Conservation (phyloP, 177 flowering plant genomes). For the Telopea speciosissima region DNA sequence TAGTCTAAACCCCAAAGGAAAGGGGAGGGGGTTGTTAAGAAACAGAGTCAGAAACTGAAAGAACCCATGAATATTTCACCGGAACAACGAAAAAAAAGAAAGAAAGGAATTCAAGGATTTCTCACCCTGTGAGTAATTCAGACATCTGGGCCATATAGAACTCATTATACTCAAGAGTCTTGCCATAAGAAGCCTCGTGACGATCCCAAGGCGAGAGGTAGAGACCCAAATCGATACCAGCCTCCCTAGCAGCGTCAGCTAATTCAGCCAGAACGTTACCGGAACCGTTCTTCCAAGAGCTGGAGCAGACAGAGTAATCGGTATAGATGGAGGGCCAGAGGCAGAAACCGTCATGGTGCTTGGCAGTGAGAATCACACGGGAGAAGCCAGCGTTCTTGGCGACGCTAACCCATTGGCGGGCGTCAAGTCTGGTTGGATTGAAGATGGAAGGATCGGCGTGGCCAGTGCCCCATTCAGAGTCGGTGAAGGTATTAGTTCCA, state of each 20-base stretch:
- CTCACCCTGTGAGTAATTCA: conserved; percentile 83
- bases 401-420: conserved; percentile 77
- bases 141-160: conserved; percentile 85
- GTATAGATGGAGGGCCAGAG: conserved; percentile 84
- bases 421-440: conserved; percentile 54
- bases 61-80: no score
- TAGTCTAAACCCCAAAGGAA: no score
- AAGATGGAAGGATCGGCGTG: conserved; percentile 60
- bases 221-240: conserved; percentile 61
- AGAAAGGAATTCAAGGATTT: no score
- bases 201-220: conserved; percentile 99
- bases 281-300: conserved; percentile 60
- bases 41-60: no score
- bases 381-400: conserved; percentile 68
- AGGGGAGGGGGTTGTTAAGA: neutral
- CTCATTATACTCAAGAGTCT: conserved; percentile 79
- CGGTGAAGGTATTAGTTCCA: conserved; percentile 92
- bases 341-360: conserved; percentile 98
- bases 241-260: conserved; percentile 55
- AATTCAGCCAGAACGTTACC: conserved; percentile 81
- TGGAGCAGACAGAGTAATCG: conserved; percentile 63
- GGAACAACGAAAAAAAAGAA: no score
- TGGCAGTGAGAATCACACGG: conserved; percentile 70
- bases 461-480: conserved; percentile 93
- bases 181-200: conserved; percentile 70